phyloP scores from a whole-genome alignment of 495 filamentous ascomycete species.

The Neohortaea acidophila region DNA sequence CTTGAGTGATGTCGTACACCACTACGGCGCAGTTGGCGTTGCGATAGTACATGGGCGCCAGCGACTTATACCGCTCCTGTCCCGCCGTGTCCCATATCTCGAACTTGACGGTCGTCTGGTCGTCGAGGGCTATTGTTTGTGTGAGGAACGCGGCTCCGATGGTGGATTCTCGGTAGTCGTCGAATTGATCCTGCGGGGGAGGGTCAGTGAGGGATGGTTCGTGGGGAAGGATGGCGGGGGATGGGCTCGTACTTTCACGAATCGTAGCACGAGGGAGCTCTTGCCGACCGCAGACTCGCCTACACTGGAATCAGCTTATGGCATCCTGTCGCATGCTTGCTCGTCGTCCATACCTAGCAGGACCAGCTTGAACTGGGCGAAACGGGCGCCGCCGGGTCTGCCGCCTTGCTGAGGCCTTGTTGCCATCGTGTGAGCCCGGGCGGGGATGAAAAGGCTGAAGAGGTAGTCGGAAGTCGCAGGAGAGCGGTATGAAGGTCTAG shows the following conservation, averaged over 20 bases:
- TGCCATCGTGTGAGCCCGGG: conserved; percentile 54
- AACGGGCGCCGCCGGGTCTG: conserved; percentile 59
- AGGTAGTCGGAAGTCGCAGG: no score
- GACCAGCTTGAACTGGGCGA: conserved; percentile 98
- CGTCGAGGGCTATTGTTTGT: conserved; percentile 94
- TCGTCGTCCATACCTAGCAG: conserved; percentile 51
- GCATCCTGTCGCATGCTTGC: background rate
- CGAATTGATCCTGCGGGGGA: conserved; percentile 78
- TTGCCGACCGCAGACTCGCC: conserved; percentile 98
- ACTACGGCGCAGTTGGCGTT: conserved; percentile 99
- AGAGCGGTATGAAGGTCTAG: no score
- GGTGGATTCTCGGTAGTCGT: conserved; percentile 96
- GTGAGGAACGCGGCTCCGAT: conserved; percentile 98
- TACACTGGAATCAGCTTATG: conserved; percentile 33
- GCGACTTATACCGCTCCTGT: conserved; percentile 94
- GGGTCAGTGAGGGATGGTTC: background rate
- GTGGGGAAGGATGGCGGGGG: background rate
- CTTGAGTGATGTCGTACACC: conserved; percentile 98
- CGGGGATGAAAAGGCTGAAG: no score
- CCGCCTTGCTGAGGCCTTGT: conserved; percentile 61
- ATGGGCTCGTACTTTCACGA: conserved; percentile 63
- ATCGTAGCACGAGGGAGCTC: conserved; percentile 94
- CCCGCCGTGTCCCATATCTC: conserved; percentile 99
- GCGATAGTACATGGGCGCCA: conserved; percentile 98
- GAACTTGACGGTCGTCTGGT: conserved; percentile 96